Evolutionary conservation across 2,329 filamentous ascomycete genomes (phyloP), one percentile per base, ranked within the genome.

Genomic region (Fusarium anthophilum): DNA sequence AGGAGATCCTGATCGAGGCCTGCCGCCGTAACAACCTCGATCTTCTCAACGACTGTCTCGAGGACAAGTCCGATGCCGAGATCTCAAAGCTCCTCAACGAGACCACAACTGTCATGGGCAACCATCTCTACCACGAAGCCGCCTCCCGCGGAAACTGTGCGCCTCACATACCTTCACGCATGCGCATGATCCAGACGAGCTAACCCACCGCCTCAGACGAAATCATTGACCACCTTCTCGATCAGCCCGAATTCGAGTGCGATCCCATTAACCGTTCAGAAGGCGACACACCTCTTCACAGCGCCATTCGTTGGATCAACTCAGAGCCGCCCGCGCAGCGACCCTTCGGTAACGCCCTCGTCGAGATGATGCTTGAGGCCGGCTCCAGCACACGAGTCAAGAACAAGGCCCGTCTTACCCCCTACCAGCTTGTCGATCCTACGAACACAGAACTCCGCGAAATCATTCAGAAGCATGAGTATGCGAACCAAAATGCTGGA

Each of bases 1-100:
- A 92, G 82, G 96, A 98, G 86, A 90, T 94, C 79, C 90, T 98
- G 78, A 91, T 98, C 84, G 96, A 97, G 86, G 94, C 96, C 78
- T 97, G 94, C 85, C 94, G 96, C 70, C 91, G 95, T 80, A 96
- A 98, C 88, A 98, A 98, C 84, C 91, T 91, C 76, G 92, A 96
- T 61, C 91, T 98, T 69, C 90, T 98, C 64, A 85, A 89, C 77
- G 92, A 96, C 78, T 89, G 95, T 65, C 87, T 98, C 76, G 84
- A 88, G 47, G 84, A 85, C 74, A 89, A 89, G 74, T 84, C 85
- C 66, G 90, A 92, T 62, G 87, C 90, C 67, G 87, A 93, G 78
- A 90, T 94, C 69, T 91, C 95, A 39, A 82, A 89, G 57, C 91
- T 97, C 75, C 91, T 99, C 81, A 99, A 99, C 86, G 89, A 90